Evolutionary conservation across 768 basidiomycete genomes (phyloP).

Genomic region (Porphyrellus cyaneotinctus): DNA sequence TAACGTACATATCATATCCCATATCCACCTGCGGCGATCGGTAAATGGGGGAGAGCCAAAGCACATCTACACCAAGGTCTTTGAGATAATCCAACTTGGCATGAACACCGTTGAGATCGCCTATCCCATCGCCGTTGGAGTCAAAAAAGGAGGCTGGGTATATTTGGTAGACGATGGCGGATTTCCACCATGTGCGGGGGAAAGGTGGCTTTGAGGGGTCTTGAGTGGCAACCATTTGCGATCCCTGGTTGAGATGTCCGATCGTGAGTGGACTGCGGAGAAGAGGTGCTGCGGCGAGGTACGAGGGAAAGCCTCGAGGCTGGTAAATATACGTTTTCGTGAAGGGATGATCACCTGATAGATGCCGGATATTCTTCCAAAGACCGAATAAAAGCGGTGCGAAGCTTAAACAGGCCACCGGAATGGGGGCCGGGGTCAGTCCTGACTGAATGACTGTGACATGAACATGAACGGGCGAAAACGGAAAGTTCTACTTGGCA

Average conservation of each 20-base stretch:
- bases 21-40: constrained; percentile 64
- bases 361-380: constrained; percentile 1
- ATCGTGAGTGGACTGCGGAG: constrained; percentile 1
- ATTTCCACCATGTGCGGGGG: constrained; percentile 52
- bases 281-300: constrained; percentile 13
- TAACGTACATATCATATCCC: constrained; percentile 64
- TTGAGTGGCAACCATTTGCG: constrained; percentile 5
- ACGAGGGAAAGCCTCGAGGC: constrained; percentile 21
- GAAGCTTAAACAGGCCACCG: neutral
- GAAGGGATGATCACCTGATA: constrained; percentile 13
- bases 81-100: constrained; percentile 66
- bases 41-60: constrained; percentile 66
- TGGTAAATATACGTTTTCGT: constrained; percentile 7
- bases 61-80: constrained; percentile 59
- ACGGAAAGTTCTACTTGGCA: constrained; percentile 2
- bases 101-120: constrained; percentile 65
- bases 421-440: constrained; percentile 1
- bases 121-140: constrained; percentile 66
- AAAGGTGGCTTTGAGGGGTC: constrained; percentile 15
- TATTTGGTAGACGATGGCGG: constrained; percentile 60
- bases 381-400: constrained; percentile 2
- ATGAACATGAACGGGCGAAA: constrained; percentile 10
- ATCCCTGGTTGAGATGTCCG: neutral
- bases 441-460: neutral
- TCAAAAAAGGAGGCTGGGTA: constrained; percentile 70